Evolutionary conservation across 345 rosid genomes (phyloP).

Genomic region (Eucalyptus pauciflora): DNA sequence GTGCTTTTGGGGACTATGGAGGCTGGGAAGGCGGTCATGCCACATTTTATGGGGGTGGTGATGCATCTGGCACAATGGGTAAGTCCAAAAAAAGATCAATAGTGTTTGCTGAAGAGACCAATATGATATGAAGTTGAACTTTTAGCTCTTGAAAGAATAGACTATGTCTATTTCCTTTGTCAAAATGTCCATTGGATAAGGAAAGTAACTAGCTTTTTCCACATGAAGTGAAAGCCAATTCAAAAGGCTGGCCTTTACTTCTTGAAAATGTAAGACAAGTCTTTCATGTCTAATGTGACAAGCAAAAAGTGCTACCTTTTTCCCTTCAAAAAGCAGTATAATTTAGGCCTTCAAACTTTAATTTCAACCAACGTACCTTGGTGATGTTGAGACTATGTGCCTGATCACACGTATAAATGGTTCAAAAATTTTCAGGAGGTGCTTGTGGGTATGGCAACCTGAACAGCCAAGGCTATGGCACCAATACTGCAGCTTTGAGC

Average conservation of each 20-base stretch:
- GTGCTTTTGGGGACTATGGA: slow-evolving; percentile 39
- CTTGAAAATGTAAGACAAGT: neutral
- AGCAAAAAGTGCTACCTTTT: neutral
- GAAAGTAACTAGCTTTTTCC: neutral
- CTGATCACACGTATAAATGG: neutral
- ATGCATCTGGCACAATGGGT: slow-evolving; percentile 90
- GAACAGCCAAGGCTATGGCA: slow-evolving; percentile 68
- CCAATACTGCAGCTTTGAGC: slow-evolving; percentile 71
- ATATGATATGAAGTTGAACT: neutral
- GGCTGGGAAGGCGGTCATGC: slow-evolving; percentile 79
- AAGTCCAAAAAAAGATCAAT: neutral
- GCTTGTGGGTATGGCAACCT: slow-evolving; percentile 76
- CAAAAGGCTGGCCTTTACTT: neutral
- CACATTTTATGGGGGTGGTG: slow-evolving; percentile 76
- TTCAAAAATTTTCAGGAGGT: slow-evolving; percentile 11
- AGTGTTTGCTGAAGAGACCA: neutral
- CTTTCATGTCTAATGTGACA: neutral
- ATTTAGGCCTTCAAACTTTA: neutral
- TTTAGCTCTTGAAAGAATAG: neutral
- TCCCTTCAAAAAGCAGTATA: neutral
- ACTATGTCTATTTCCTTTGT: neutral
- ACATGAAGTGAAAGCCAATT: neutral
- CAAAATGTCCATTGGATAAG: neutral
- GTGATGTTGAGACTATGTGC: neutral
- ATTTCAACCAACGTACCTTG: neutral